Evolutionary conservation across 1,139 yeast genomes (phyloP).

Genomic region (Pneumocystis canis): DNA sequence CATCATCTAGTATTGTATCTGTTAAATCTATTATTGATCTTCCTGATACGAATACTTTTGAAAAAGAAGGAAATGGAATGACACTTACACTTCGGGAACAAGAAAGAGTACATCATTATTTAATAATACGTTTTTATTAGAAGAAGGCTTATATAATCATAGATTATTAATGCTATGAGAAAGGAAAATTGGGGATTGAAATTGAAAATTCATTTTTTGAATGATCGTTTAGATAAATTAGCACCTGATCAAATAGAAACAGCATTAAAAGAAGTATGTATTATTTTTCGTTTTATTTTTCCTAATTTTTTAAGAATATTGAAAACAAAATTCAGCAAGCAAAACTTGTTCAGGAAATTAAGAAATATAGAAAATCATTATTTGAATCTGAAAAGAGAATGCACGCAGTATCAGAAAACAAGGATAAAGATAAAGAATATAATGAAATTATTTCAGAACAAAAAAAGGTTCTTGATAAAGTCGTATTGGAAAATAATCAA

Average conservation of each 20-base stretch:
- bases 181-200: constrained; percentile 19
- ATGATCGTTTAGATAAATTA: constrained; percentile 14
- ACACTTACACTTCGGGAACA: background rate
- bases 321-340: constrained; percentile 15
- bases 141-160: background rate
- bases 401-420: constrained; percentile 4
- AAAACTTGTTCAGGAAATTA: constrained; percentile 13
- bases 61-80: background rate
- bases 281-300: background rate
- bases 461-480: constrained; percentile 2
- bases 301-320: constrained; percentile 10
- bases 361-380: constrained; percentile 12
- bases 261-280: constrained; percentile 14
- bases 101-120: background rate
- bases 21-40: background rate
- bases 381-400: constrained; percentile 13
- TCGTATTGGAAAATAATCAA: background rate
- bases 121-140: background rate
- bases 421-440: background rate
- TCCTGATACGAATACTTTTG: background rate
- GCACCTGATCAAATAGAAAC: constrained; percentile 16
- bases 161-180: constrained; percentile 16
- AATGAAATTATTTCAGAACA: constrained; percentile 11
- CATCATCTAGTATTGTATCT: background rate
- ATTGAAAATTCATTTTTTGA: constrained; percentile 14